Conservation (phyloP, 1,284 basidiomycete genomes). For the Melanopsichium pennsylvanicum region DNA sequence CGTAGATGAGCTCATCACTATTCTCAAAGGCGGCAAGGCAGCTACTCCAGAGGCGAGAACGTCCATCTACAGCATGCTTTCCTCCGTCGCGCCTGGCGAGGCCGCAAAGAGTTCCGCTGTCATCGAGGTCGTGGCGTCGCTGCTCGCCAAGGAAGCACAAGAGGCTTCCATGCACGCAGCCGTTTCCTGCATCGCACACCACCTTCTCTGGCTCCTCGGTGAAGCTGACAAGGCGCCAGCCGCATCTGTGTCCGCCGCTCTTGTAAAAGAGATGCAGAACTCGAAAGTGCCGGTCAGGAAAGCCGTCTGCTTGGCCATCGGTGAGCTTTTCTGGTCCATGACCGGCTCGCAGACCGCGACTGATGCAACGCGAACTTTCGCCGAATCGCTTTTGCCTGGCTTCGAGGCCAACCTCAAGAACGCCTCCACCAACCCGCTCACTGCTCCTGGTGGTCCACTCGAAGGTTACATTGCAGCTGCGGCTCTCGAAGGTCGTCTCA, state of each 20-base stretch:
- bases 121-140: constrained; percentile 34
- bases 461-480: constrained; percentile 60
- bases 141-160: constrained; percentile 57
- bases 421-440: constrained; percentile 53
- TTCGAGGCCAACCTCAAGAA: constrained; percentile 56
- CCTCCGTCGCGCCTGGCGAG: constrained; percentile 22
- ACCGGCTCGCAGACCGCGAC: constrained; percentile 5
- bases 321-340: constrained; percentile 47
- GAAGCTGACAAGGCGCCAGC: constrained; percentile 16
- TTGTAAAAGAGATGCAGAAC: constrained; percentile 56
- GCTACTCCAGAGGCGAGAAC: constrained; percentile 50
- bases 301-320: constrained; percentile 47
- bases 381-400: constrained; percentile 53
- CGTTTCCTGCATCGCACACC: constrained; percentile 36
- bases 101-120: constrained; percentile 28
- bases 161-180: constrained; percentile 52
- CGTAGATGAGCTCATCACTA: constrained; percentile 48
- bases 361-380: constrained; percentile 35
- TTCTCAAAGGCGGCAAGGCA: constrained; percentile 51
- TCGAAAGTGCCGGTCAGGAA: constrained; percentile 52
- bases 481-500: constrained; percentile 39
- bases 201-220: constrained; percentile 33
- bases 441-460: constrained; percentile 53
- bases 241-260: constrained; percentile 28
- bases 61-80: constrained; percentile 51